Evolutionary conservation across 441 rosid species (phyloP).

Genomic region (Populus hybrid): DNA sequence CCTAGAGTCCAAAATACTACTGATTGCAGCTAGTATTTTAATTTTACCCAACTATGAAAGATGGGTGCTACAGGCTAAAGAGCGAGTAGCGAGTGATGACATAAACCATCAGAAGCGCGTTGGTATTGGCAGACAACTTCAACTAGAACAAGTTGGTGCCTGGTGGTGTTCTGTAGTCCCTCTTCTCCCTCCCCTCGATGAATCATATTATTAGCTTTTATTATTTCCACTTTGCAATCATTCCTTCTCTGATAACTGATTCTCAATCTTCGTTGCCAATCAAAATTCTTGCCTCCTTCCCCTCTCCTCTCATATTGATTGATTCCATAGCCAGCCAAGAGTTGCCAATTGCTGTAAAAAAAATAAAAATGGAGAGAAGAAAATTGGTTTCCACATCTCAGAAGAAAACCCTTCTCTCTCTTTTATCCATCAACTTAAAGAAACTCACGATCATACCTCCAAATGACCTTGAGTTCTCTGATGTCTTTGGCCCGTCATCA

Average conservation of each 20-base stretch:
- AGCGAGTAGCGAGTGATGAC: background rate
- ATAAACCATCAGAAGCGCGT: background rate
- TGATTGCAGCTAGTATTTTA: background rate
- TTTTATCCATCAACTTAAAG: constrained; percentile 49
- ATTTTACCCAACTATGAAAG: background rate
- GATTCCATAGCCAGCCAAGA: background rate
- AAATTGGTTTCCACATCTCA: constrained; percentile 39
- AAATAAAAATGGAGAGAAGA: background rate
- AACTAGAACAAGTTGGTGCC: background rate
- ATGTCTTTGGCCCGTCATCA: constrained; percentile 56
- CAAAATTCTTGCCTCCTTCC: background rate
- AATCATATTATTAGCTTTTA: background rate
- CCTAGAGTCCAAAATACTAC: background rate
- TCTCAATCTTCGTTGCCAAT: background rate
- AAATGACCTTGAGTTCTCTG: constrained; percentile 51
- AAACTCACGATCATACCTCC: constrained; percentile 59
- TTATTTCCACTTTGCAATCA: background rate
- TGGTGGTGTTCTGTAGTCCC: background rate
- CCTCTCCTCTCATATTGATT: background rate
- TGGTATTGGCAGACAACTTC: no score
- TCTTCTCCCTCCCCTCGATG: background rate
- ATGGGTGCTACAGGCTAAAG: background rate
- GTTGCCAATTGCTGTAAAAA: background rate
- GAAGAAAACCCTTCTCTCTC: constrained; percentile 44
- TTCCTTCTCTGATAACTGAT: background rate